phyloP scores from a whole-genome alignment of 345 rosid genomes.

The Eucalyptus coolabah region DNA sequence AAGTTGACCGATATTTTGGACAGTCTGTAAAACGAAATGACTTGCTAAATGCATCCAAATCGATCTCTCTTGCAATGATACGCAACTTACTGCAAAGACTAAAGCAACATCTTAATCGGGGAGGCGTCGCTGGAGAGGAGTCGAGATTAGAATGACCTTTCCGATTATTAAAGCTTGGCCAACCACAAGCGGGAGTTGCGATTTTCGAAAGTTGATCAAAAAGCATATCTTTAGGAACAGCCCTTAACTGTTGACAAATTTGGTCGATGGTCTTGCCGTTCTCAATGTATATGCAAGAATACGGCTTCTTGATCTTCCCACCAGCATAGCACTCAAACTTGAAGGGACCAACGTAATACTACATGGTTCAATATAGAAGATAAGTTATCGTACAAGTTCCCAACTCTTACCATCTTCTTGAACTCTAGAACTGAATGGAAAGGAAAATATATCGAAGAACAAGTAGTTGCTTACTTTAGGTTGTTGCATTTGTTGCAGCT shows the following conservation, averaged over 20 bases:
- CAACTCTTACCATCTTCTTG: not conserved
- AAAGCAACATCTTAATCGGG: not conserved
- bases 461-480: not conserved
- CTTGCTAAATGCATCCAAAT: not conserved
- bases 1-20: not conserved
- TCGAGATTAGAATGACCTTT: not conserved
- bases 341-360: not conserved
- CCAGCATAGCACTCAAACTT: not conserved
- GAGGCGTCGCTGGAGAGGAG: not conserved
- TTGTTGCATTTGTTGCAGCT: not conserved
- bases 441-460: no score
- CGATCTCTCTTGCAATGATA: not conserved
- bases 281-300: not conserved
- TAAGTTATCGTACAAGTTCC: no score
- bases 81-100: not conserved
- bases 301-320: not conserved
- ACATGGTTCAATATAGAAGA: not conserved
- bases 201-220: not conserved
- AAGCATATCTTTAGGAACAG: not conserved
- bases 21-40: not conserved
- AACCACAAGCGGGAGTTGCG: not conserved
- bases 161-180: not conserved
- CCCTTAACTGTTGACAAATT: not conserved
- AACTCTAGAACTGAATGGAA: not conserved
- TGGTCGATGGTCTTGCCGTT: not conserved